Base-by-base conservation (phyloP, 1,284 basidiomycete genomes). In the Apiotrichum domesticum region DNA sequence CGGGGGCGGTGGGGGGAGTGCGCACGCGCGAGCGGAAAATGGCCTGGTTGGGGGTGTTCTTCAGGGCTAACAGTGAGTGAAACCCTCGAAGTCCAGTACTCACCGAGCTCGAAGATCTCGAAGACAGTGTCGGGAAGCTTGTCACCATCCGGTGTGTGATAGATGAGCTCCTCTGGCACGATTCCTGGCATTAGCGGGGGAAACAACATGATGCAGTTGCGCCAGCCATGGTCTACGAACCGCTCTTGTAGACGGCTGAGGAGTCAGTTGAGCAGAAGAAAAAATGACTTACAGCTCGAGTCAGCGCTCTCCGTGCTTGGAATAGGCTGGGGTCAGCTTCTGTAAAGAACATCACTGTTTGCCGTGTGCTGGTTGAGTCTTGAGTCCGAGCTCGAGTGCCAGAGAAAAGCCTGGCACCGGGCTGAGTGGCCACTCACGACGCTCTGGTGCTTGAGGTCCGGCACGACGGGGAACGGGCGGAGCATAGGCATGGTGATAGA, bases 101-200 rank as follows among this genome's bases (percentile, higher is more conserved):
- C 46, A 76, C 74, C 66, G 51, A 71, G 64, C 41, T 77, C 75
- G 59, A 77, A 75, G 29, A 77, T 54, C 63, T 77, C 70, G 56
- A 64, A 65, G 2, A 74, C 60, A 9, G 72, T 72, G 10, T 55
- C 51, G 0, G 75, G 71, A 51, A 72, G 63, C 4, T 34, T 3
- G 9, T 37, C 4, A 5, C 53, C 52, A 5, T 52, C 37, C 7
- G 37, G 37, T 13, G 37, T n/a, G 5, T 46, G 45, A 34, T 56
- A 51, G 49, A 44, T 39, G 37, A 50, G 42, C 48, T 49, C 10
- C n/a, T 49, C 6, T 21, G 37, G n/a, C 15, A 39, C 33, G n/a
- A 29, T 21, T 6, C 2, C 49, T 14, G 14, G 14, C 9, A 3
- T n/a, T 35, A 11, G 33, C 34, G 14, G 14, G 9, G 21, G 21